Evolutionary conservation across 352 stramenopile species (phyloP).

Genomic region (Globisporangium spiculum): DNA sequence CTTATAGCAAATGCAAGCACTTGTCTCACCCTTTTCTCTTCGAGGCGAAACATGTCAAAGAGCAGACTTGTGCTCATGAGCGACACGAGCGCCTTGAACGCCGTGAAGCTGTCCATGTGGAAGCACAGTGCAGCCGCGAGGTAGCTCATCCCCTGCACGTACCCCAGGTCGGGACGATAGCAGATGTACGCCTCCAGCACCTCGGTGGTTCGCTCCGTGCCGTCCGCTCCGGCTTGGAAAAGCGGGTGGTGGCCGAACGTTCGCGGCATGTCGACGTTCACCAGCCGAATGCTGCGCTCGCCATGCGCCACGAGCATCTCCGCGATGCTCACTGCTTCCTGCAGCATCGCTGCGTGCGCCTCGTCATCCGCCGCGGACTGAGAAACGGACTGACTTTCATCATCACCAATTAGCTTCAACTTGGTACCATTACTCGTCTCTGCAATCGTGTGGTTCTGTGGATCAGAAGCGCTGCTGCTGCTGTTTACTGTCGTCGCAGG

Average conservation of each 20-base stretch:
- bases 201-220: conserved; percentile 68
- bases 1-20: background rate
- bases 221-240: conserved; percentile 71
- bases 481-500: conserved; percentile 10
- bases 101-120: conserved; percentile 87
- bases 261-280: conserved; percentile 81
- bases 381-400: conserved; percentile 3
- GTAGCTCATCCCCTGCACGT: conserved; percentile 89
- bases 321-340: conserved; percentile 70
- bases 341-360: conserved; percentile 30
- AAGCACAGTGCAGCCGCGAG: conserved; percentile 81
- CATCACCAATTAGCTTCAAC: background rate
- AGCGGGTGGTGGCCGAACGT: conserved; percentile 82
- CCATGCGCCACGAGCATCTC: conserved; percentile 79
- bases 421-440: background rate
- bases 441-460: background rate
- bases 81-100: conserved; percentile 80
- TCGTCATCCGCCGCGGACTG: background rate
- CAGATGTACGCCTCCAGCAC: conserved; percentile 86
- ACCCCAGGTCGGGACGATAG: conserved; percentile 81
- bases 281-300: conserved; percentile 81
- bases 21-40: conserved; percentile 59
- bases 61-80: conserved; percentile 82
- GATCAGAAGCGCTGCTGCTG: conserved; percentile 12
- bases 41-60: conserved; percentile 88